Evolutionary conservation across 306 rosid species (phyloP).

Genomic region (Aeschynomene evenia): DNA sequence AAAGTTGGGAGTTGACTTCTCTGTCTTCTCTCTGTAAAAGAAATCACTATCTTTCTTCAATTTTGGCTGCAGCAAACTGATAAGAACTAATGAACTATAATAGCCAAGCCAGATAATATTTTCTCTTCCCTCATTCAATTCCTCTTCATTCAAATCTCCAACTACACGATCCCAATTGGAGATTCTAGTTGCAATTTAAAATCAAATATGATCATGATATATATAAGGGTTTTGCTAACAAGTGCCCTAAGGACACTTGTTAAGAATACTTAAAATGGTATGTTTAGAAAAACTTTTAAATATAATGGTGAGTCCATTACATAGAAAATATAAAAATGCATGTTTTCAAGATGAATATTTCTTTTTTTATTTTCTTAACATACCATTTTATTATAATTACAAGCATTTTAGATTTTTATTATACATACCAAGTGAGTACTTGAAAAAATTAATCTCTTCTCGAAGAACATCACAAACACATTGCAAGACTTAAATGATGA

Average conservation of each 20-base stretch:
- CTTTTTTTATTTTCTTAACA: too few relatives aligned
- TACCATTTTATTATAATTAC: too few relatives aligned
- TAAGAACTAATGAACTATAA: background rate
- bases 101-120: background rate
- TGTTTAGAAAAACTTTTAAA: too few relatives aligned
- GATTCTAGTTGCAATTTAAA: background rate
- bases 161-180: background rate
- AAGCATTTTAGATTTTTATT: background rate
- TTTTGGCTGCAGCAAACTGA: background rate
- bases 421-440: background rate
- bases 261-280: too few relatives aligned
- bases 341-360: too few relatives aligned
- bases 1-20: background rate
- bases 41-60: conserved; percentile 7
- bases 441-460: background rate
- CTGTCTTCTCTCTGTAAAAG: background rate
- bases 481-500: conserved; percentile 5
- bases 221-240: too few relatives aligned
- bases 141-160: background rate
- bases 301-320: too few relatives aligned
- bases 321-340: too few relatives aligned
- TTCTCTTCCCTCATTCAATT: conserved; percentile 26
- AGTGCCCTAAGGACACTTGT: too few relatives aligned
- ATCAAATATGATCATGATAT: too few relatives aligned
- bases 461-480: background rate